Conservation (phyloP, 176 grass and related monocot species). For the maize (Zea mays) region DNA sequence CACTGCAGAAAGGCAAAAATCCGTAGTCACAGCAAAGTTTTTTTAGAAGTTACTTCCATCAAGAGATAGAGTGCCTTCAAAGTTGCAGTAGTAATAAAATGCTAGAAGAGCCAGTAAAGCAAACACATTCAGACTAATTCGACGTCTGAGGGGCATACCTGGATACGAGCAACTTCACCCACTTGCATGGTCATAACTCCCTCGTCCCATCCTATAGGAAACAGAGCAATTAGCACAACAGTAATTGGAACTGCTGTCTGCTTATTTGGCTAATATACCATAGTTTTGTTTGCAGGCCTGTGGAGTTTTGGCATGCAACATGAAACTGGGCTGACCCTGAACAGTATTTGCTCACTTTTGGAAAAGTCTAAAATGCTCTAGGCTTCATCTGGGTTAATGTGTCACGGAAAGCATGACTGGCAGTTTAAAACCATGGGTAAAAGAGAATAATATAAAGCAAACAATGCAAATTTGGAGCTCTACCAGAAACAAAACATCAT, state of each 20-base stretch:
- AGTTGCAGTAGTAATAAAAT: background rate
- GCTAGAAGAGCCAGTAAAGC: background rate
- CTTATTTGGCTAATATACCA: background rate
- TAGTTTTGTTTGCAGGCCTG: constrained; percentile 20
- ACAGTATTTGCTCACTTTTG: background rate
- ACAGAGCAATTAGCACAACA: background rate
- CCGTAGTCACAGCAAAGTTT: background rate
- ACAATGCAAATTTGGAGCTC: background rate
- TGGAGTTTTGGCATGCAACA: background rate
- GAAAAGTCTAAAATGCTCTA: background rate
- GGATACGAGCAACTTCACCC: constrained; percentile 81
- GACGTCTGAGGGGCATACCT: constrained; percentile 37
- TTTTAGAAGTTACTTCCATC: background rate
- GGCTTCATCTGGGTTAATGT: background rate
- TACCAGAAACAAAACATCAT: background rate
- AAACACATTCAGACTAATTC: background rate
- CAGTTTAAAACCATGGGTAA: background rate
- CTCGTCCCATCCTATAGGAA: constrained; percentile 85
- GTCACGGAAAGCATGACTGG: background rate
- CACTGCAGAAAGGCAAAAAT: background rate
- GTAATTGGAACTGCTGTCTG: background rate
- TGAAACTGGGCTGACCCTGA: background rate
- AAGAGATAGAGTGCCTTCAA: background rate
- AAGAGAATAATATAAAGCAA: background rate
- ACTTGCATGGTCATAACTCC: constrained; percentile 93